Evolutionary conservation across 2,329 filamentous ascomycete species (phyloP).

Genomic region (Aschersonia sp.): DNA sequence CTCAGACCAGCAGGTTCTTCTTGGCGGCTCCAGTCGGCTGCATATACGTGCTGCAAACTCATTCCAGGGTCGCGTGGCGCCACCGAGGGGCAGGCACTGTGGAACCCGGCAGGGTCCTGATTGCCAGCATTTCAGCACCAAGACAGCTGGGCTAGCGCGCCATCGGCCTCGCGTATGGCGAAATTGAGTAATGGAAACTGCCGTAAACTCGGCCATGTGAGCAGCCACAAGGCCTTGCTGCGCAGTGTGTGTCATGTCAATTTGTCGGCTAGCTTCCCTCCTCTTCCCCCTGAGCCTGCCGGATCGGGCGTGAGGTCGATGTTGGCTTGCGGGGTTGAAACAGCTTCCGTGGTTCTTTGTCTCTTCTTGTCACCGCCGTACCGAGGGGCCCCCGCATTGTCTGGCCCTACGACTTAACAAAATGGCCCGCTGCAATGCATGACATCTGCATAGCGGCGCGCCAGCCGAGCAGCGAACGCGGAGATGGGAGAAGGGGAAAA

Average conservation of each 20-base stretch:
- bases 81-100: background rate
- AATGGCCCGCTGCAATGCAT: background rate
- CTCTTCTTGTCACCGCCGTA: background rate
- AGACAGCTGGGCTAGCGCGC: slow-evolving; percentile 1
- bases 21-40: background rate
- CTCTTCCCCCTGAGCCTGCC: background rate
- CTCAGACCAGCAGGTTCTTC: background rate
- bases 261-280: background rate
- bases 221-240: background rate
- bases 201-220: slow-evolving; percentile 5
- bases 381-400: background rate
- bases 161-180: slow-evolving; percentile 1
- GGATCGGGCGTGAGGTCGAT: background rate
- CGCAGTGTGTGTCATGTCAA: background rate
- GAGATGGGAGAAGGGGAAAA: background rate
- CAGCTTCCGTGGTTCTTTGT: background rate
- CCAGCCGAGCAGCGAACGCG: background rate
- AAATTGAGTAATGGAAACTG: slow-evolving; percentile 8
- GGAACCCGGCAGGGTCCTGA: background rate
- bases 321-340: background rate
- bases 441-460: too few species aligned
- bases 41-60: background rate
- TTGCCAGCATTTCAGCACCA: background rate
- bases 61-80: background rate
- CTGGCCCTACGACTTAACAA: background rate